Conservation (phyloP, 495 filamentous ascomycete species). For the Tuber melanosporum region DNA sequence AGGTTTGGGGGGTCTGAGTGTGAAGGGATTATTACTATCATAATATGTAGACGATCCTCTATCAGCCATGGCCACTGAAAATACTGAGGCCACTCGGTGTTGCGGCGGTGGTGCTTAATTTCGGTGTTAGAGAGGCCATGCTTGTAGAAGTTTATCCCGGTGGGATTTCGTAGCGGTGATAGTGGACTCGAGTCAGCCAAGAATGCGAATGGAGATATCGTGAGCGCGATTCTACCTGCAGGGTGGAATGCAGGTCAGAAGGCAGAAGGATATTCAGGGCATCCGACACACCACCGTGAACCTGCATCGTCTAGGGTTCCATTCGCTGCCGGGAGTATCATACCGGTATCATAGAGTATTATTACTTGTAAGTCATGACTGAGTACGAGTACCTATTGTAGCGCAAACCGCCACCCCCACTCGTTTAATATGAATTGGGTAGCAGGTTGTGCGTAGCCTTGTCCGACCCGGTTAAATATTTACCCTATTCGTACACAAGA, state of each 20-base stretch:
- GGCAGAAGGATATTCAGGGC: background rate
- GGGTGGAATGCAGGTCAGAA: background rate
- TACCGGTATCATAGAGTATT: too few species aligned
- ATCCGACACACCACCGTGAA: background rate
- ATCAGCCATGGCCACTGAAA: background rate
- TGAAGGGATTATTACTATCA: background rate
- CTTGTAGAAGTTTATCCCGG: background rate
- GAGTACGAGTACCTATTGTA: background rate
- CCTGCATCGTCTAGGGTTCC: background rate
- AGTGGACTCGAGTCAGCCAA: background rate
- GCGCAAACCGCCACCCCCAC: background rate
- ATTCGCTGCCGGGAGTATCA: background rate
- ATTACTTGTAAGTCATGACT: background rate
- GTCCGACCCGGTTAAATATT: background rate
- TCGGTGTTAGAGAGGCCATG: background rate
- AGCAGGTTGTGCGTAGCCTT: background rate
- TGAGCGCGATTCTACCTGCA: background rate
- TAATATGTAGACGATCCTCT: background rate
- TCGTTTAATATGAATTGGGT: background rate
- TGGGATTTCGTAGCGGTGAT: background rate
- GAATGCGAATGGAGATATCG: background rate
- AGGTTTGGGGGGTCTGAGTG: background rate
- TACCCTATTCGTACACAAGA: background rate
- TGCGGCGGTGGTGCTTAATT: background rate
- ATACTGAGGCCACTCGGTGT: background rate